Evolutionary conservation across 768 basidiomycete species (phyloP).

Genomic region (Amanita muscaria): DNA sequence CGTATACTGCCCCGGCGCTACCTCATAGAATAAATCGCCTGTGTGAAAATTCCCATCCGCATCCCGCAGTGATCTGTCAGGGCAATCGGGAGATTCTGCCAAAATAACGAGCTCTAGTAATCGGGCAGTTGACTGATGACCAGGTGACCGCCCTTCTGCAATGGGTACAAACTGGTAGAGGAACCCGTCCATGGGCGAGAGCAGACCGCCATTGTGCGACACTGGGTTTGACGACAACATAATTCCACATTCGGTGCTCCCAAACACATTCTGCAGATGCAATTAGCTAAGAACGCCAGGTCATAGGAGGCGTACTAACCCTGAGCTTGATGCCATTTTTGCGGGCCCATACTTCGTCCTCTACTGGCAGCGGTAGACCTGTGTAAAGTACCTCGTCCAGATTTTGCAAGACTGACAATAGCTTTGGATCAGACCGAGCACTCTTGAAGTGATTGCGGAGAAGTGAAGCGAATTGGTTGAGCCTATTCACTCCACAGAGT

Average conservation of each 20-base stretch:
- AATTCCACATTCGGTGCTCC: slow-evolving; percentile 72
- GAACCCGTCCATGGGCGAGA: slow-evolving; percentile 52
- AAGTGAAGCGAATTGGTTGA: slow-evolving; percentile 70
- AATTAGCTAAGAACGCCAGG: slow-evolving; percentile 15
- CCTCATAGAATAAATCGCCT: slow-evolving; percentile 72
- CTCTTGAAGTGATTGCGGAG: slow-evolving; percentile 54
- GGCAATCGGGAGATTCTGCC: slow-evolving; percentile 60
- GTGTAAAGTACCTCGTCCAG: slow-evolving; percentile 60
- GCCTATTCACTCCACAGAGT: slow-evolving; percentile 58
- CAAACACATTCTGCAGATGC: slow-evolving; percentile 57
- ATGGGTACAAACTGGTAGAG: slow-evolving; percentile 62
- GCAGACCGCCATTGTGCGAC: slow-evolving; percentile 37
- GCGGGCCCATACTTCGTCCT: slow-evolving; percentile 67
- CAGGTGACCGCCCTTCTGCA: slow-evolving; percentile 29
- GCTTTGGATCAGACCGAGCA: slow-evolving; percentile 49
- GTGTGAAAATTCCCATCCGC: slow-evolving; percentile 71
- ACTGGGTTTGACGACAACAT: slow-evolving; percentile 57
- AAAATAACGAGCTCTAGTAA: slow-evolving; percentile 66
- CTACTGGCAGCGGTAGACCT: slow-evolving; percentile 53
- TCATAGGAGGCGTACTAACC: slow-evolving; percentile 30
- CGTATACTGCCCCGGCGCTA: slow-evolving; percentile 45
- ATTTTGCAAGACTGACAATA: slow-evolving; percentile 44
- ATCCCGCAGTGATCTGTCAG: slow-evolving; percentile 45
- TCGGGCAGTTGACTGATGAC: slow-evolving; percentile 45
- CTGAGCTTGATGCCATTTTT: slow-evolving; percentile 53